Base-by-base conservation (phyloP, 805 yeast species). In the Ogataea nakhonphanomensis region DNA sequence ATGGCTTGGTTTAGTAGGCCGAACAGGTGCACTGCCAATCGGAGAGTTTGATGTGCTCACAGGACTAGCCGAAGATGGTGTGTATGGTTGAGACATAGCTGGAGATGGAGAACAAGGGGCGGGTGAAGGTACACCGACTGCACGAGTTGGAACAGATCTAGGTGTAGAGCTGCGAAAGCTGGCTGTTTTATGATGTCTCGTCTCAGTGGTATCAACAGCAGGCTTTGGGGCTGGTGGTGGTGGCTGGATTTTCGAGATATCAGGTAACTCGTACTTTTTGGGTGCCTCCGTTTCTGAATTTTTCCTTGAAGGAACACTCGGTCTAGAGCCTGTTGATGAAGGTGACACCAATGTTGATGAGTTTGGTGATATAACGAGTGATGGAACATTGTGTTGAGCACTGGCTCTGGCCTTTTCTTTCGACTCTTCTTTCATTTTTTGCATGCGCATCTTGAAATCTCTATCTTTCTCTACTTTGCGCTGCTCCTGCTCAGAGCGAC, bases 401-500 rank as follows among this genome's bases (percentile, higher is more conserved):
- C 36, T 30, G n/a, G 30, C 43, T 33, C 35, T 50, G 1, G 66
- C 65, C 20, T 52, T 57, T 25, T 43, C 48, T 26, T 51, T 39
- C 23, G 64, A 54, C 26, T 57, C 61, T 35, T 55, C 57, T 35
- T 49, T 56, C 43, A 60, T 53, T 30, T 48, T 46, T 25, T 50
- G 54, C 43, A 59, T 43, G 38, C 66, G 44, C 1, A 26, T 21
- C 35, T 53, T 54, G 26, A 51, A 50, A 7, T 53, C 58, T 26
- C 44, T 46, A 8, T 59, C 54, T 32, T 44, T 49, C 30, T 53
- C 55, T 4, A 41, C 29, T n/a, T 50, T 54, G 12, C 43, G 33
- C 24, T 41, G 41, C 30, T 61, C 65, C 2, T 52, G 58, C 13
- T 43, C 43, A 10, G 46, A 49, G 30, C 55, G 48, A 35, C 46